phyloP scores from a whole-genome alignment of 257 asterid species.

The Gentiana dahurica region DNA sequence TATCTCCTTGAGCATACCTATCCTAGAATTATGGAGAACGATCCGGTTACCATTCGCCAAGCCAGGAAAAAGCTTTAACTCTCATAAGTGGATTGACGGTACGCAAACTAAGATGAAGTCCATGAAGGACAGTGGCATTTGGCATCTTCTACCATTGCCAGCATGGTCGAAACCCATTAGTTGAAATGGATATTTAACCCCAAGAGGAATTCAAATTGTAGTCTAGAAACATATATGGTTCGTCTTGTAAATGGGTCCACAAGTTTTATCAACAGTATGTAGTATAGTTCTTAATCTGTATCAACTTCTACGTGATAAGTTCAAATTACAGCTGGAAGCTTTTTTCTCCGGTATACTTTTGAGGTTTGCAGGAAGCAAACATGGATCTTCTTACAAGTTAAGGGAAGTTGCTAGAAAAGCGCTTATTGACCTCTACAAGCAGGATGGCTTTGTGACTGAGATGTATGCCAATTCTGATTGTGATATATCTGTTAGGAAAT shows the following conservation, averaged over 20 bases:
- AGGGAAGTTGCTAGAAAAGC: constrained; percentile 98
- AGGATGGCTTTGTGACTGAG: constrained; percentile 69
- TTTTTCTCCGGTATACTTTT: constrained; percentile 69
- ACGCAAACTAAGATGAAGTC: too few relatives aligned
- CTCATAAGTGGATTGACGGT: too few relatives aligned
- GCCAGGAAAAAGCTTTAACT: too few relatives aligned
- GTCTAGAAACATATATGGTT: constrained; percentile 37
- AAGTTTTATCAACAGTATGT: constrained; percentile 85
- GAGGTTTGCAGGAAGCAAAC: constrained; percentile 74
- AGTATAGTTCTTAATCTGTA: constrained; percentile 90
- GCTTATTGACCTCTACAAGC: constrained; percentile 90
- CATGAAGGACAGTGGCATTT: too few relatives aligned
- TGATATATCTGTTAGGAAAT: constrained; percentile 37
- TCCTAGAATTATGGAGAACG: too few relatives aligned
- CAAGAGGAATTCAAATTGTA: too few relatives aligned
- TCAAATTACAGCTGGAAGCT: constrained; percentile 82
- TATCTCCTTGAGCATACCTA: too few relatives aligned
- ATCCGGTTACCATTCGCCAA: too few relatives aligned
- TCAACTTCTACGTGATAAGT: constrained; percentile 70
- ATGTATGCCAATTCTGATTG: constrained; percentile 87
- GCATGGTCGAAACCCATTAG: too few relatives aligned
- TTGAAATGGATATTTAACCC: too few relatives aligned
- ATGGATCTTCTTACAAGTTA: constrained; percentile 84
- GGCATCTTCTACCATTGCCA: too few relatives aligned
- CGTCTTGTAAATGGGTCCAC: constrained; percentile 92